Percentiles rank a stretch among this genome's conserved stretches.
phyloP scores from a whole-genome alignment of 345 rosid genomes.

The Capsella bursapastoris region DNA sequence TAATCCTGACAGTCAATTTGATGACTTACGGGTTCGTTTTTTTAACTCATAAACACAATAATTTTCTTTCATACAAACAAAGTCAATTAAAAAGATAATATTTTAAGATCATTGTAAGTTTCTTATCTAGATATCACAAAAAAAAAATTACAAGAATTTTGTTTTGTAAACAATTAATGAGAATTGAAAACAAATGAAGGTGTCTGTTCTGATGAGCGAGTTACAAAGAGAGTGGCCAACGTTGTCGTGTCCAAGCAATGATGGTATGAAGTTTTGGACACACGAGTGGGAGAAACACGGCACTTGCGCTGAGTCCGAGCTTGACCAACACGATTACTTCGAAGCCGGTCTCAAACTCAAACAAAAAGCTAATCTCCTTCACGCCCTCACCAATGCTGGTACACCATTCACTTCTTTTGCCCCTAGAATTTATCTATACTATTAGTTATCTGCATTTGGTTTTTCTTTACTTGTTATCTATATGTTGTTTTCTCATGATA shows the following conservation, averaged over 20 bases:
- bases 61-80: background rate
- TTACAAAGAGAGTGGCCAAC: constrained; percentile 79
- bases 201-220: constrained; percentile 57
- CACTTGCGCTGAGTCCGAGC: constrained; percentile 83
- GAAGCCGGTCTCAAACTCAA: constrained; percentile 71
- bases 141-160: no score
- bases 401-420: background rate
- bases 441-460: background rate
- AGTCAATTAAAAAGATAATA: background rate
- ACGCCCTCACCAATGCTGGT: constrained; percentile 62
- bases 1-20: constrained; percentile 60
- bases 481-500: background rate
- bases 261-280: constrained; percentile 77
- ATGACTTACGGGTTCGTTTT: constrained; percentile 56
- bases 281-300: constrained; percentile 96
- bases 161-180: background rate
- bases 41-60: background rate
- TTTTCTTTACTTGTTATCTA: background rate
- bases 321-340: constrained; percentile 81
- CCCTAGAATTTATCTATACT: background rate
- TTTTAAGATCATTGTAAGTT: background rate
- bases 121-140: background rate
- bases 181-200: constrained; percentile 45
- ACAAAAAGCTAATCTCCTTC: constrained; percentile 68
- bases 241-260: constrained; percentile 74